Conservation (phyloP, 441 rosid species). For the Brassica balearica region DNA sequence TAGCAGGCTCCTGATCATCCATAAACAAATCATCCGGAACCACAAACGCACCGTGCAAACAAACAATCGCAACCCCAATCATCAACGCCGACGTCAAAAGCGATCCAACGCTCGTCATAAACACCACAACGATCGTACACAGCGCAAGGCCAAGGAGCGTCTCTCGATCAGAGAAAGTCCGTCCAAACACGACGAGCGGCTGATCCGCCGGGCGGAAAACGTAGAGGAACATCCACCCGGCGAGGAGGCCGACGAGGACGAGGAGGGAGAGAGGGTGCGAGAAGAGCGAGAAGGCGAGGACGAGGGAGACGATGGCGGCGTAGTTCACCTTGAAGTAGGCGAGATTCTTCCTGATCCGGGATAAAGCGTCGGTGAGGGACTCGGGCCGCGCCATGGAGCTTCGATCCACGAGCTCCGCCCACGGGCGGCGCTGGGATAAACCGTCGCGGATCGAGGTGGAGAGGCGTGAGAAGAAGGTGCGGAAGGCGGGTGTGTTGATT, state of each 20-base stretch:
- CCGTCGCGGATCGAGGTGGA: constrained; percentile 60
- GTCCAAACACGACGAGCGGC: constrained; percentile 49
- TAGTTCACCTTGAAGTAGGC: constrained; percentile 74
- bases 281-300: constrained; percentile 69
- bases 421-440: constrained; percentile 75
- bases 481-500: constrained; percentile 66
- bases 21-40: constrained; percentile 78
- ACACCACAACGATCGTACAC: constrained; percentile 62
- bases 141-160: constrained; percentile 59
- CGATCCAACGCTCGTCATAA: constrained; percentile 80
- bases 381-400: constrained; percentile 65
- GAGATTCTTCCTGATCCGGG: constrained; percentile 69
- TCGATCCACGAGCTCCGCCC: constrained; percentile 70
- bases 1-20: constrained; percentile 71
- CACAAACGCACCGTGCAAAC: constrained; percentile 75
- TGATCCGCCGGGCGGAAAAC: constrained; percentile 68
- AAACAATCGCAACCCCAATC: constrained; percentile 69
- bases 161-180: constrained; percentile 70
- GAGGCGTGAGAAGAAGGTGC: constrained; percentile 64
- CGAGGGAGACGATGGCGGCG: constrained; percentile 52
- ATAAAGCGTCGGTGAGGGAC: constrained; percentile 60
- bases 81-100: constrained; percentile 65
- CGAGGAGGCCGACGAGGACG: constrained; percentile 59
- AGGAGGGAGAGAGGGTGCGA: constrained; percentile 76
- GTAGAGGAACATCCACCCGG: constrained; percentile 70